phyloP scores from a whole-genome alignment of 225 moss, liverwort and hornwort species.

The Polytrichum formosum region DNA sequence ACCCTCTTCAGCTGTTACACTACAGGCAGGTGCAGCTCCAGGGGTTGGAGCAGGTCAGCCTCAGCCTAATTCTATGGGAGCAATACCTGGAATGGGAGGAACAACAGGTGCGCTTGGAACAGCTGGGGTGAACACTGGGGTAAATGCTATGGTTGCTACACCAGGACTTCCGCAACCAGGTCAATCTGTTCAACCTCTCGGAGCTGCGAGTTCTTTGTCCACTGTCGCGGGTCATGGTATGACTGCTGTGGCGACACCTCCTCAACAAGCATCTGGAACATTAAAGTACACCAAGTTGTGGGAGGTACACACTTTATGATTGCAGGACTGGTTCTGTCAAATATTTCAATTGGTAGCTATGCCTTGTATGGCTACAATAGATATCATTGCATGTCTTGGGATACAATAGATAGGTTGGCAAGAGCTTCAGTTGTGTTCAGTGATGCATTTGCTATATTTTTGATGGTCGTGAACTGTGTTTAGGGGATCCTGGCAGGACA shows the following conservation, averaged over 20 bases:
- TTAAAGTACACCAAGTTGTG: conserved; percentile 87
- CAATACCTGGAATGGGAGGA: conserved; percentile 44
- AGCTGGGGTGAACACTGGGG: conserved; percentile 49
- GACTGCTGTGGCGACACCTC: conserved; percentile 48
- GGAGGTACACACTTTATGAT: conserved; percentile 57
- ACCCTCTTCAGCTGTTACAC: conserved; percentile 35
- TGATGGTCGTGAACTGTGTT: neutral
- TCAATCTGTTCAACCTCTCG: conserved; percentile 54
- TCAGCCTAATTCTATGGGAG: conserved; percentile 49
- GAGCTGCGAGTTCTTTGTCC: conserved; percentile 31
- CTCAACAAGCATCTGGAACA: conserved; percentile 54
- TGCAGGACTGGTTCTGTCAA: neutral
- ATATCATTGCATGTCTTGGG: too few species aligned
- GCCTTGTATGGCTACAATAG: too few species aligned
- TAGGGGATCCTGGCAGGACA: conserved; percentile 93
- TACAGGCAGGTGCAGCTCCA: conserved; percentile 49
- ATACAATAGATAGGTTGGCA: too few species aligned
- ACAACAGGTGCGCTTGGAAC: conserved; percentile 44
- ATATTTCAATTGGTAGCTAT: too few species aligned
- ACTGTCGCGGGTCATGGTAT: conserved; percentile 26
- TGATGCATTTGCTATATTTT: neutral
- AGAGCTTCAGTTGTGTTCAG: neutral
- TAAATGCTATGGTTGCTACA: conserved; percentile 62
- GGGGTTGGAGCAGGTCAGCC: conserved; percentile 51
- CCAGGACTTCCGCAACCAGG: conserved; percentile 62